Conservation (phyloP, 768 basidiomycete genomes). For the Hydnomerulius pinastri region DNA sequence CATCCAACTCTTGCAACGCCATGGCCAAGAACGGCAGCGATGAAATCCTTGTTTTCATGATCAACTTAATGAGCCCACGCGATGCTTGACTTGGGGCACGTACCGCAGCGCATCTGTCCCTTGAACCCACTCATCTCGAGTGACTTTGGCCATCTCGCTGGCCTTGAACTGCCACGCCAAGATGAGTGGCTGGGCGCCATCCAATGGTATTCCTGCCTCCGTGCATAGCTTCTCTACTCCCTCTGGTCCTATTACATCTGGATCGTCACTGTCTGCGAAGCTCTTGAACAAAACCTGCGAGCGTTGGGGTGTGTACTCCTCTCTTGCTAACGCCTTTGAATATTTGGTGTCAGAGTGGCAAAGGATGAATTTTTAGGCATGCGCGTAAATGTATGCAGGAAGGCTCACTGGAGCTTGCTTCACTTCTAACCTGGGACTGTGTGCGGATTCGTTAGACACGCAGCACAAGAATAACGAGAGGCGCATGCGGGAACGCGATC, state of each 20-base stretch:
- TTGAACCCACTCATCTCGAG: constrained; percentile 68
- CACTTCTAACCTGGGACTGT: constrained; percentile 50
- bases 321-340: constrained; percentile 6
- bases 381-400: not conserved
- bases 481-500: constrained; percentile 51
- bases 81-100: constrained; percentile 16
- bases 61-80: constrained; percentile 1
- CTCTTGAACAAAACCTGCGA: constrained; percentile 57
- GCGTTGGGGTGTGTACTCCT: constrained; percentile 51
- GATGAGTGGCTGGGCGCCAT: constrained; percentile 70
- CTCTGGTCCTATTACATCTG: constrained; percentile 62
- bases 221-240: constrained; percentile 72
- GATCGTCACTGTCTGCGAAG: constrained; percentile 58
- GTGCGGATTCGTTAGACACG: constrained; percentile 52
- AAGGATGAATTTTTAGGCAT: not conserved
- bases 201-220: constrained; percentile 71
- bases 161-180: constrained; percentile 75
- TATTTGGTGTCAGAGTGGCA: constrained; percentile 1
- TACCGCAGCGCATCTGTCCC: constrained; percentile 52
- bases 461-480: constrained; percentile 65
- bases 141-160: constrained; percentile 72
- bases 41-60: constrained; percentile 42
- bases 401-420: constrained; percentile 33
- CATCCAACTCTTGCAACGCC: constrained; percentile 62
- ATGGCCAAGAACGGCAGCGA: constrained; percentile 50